phyloP scores from a whole-genome alignment of 768 basidiomycete species.

The Tulasnella sp. region DNA sequence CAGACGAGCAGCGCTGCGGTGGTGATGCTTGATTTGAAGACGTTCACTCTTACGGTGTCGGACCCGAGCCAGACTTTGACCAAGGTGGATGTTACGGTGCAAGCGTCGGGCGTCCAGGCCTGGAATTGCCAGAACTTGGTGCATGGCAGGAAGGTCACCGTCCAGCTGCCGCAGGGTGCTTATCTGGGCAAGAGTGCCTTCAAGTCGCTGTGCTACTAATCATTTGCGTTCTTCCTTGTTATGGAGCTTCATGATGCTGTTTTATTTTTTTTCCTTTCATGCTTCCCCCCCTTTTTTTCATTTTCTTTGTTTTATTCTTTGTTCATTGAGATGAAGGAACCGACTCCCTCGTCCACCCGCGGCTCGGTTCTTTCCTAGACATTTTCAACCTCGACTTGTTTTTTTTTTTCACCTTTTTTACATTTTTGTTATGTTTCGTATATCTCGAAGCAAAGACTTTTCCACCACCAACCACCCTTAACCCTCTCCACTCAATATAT shows the following conservation, averaged over 20 bases:
- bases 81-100: neutral
- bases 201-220: neutral
- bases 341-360: neutral
- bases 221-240: neutral
- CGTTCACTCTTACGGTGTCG: constrained; percentile 52
- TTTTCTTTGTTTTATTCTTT: neutral
- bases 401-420: neutral
- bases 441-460: neutral
- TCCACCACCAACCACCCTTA: neutral
- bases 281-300: neutral
- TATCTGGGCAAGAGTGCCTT: neutral
- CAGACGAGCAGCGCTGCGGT: constrained; percentile 33
- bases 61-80: constrained; percentile 56
- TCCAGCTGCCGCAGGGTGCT: neutral
- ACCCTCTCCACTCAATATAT: neutral
- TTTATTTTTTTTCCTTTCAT: neutral
- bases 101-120: neutral
- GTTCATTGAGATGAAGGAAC: neutral
- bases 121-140: neutral
- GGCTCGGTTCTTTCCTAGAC: neutral
- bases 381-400: neutral
- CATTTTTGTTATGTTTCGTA: neutral
- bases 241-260: neutral
- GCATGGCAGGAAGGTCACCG: neutral
- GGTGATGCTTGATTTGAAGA: constrained; percentile 40